Conservation (phyloP, 306 rosid species). For the Coriaria nepalensis region DNA sequence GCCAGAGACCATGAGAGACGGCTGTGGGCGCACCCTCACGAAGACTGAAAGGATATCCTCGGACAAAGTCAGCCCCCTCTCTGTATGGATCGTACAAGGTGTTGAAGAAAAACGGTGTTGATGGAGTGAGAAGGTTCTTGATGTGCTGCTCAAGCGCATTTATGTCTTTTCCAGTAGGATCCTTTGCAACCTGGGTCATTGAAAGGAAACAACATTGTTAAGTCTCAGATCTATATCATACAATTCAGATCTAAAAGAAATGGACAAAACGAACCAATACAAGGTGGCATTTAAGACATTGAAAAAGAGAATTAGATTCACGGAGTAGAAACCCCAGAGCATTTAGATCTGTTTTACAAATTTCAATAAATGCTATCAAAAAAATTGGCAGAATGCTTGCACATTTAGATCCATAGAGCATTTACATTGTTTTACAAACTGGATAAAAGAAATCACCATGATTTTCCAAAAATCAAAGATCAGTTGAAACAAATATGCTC, state of each 20-base stretch:
- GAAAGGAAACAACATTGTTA: slow-evolving; percentile 5
- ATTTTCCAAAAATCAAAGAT: no score
- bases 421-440: no score
- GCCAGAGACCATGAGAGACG: slow-evolving; percentile 86
- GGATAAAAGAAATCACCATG: no score
- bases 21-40: slow-evolving; percentile 66
- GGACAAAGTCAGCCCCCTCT: slow-evolving; percentile 77
- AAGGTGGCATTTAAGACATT: neutral
- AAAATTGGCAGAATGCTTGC: no score
- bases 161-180: slow-evolving; percentile 62
- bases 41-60: slow-evolving; percentile 85
- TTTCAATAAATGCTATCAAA: no score
- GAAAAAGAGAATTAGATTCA: no score
- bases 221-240: slow-evolving; percentile 4
- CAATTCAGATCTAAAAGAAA: neutral
- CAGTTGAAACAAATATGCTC: no score
- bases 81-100: slow-evolving; percentile 82
- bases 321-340: no score
- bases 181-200: slow-evolving; percentile 58
- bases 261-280: neutral
- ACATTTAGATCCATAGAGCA: no score
- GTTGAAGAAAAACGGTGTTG: slow-evolving; percentile 76
- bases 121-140: slow-evolving; percentile 52
- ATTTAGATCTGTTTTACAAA: no score
- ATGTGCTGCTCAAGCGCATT: slow-evolving; percentile 91